Conservation (phyloP, 257 asterid genomes). For the Haberlea rhodopensis region DNA sequence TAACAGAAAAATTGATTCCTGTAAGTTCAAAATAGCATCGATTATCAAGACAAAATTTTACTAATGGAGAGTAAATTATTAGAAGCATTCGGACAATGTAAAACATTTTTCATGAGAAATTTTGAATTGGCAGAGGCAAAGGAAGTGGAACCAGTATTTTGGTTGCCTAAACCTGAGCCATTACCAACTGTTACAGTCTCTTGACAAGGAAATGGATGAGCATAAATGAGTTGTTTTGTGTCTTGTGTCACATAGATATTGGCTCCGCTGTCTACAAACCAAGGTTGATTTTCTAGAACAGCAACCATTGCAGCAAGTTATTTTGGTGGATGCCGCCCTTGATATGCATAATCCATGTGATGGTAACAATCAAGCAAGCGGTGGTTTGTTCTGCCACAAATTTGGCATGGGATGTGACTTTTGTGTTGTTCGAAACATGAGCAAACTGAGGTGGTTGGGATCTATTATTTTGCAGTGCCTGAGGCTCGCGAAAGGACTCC, state of each 20-base stretch:
- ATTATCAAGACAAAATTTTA: not conserved
- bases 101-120: not conserved
- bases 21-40: not conserved
- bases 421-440: too few species aligned
- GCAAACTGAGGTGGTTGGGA: too few species aligned
- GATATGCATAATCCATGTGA: not conserved
- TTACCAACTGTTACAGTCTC: too few species aligned
- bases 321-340: not conserved
- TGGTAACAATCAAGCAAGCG: not conserved
- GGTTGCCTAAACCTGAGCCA: too few species aligned
- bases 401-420: not conserved
- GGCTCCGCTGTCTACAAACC: constrained; percentile 5
- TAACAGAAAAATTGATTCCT: too few species aligned
- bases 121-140: not conserved
- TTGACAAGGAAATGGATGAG: too few species aligned
- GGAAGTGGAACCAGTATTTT: too few species aligned
- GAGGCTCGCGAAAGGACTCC: too few species aligned
- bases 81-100: not conserved
- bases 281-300: not conserved
- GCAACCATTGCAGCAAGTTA: constrained; percentile 13
- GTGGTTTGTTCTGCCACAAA: not conserved
- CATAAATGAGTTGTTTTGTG: too few species aligned
- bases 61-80: not conserved
- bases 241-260: constrained; percentile 1
- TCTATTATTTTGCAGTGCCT: too few species aligned